phyloP scores from a whole-genome alignment of 331 rosid genomes.

The Erythrophleum ivorense region DNA sequence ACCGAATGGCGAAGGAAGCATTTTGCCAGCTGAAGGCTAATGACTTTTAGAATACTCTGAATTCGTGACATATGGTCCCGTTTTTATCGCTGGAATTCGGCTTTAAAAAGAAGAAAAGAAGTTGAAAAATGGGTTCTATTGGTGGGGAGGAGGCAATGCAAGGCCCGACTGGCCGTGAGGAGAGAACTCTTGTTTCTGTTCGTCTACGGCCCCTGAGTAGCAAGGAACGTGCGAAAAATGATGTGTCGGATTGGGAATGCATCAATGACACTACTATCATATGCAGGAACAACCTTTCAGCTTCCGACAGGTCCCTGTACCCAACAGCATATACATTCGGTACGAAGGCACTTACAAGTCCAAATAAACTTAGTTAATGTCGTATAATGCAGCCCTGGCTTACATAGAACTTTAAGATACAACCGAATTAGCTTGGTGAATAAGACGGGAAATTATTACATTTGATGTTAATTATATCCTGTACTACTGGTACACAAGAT shows the following conservation, averaged over 20 bases:
- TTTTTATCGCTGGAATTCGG: constrained; percentile 46
- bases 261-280: constrained; percentile 68
- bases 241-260: constrained; percentile 89
- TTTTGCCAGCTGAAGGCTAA: constrained; percentile 2
- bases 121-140: constrained; percentile 68
- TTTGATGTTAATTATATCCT: constrained; percentile 7
- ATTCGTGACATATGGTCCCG: constrained; percentile 36
- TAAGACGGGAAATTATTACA: constrained; percentile 16
- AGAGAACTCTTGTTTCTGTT: constrained; percentile 78
- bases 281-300: constrained; percentile 73
- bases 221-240: constrained; percentile 63
- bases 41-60: constrained; percentile 38
- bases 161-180: constrained; percentile 44
- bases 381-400: not conserved
- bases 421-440: constrained; percentile 17
- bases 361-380: constrained; percentile 3
- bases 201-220: constrained; percentile 75
- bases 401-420: not conserved
- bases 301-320: constrained; percentile 79
- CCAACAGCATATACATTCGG: constrained; percentile 83
- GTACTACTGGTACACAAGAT: not conserved
- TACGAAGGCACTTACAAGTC: constrained; percentile 45
- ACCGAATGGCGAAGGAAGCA: constrained; percentile 31
- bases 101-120: constrained; percentile 36
- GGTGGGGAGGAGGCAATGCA: constrained; percentile 59